Evolutionary conservation across 257 asterid species (phyloP).

Genomic region (Thymus mandschuricus): DNA sequence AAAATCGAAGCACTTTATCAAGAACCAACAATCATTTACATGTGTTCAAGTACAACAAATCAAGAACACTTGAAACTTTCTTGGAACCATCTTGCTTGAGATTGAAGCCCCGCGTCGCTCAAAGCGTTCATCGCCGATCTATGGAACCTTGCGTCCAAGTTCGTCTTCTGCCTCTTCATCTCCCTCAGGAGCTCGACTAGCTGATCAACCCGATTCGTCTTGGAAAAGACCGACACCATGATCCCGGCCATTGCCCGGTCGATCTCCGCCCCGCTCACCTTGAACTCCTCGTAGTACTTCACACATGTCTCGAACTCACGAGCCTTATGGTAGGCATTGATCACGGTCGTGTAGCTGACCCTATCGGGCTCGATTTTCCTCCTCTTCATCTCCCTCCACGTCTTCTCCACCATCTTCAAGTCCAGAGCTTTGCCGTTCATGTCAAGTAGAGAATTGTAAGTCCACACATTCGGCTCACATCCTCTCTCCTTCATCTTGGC

Average conservation of each 20-base stretch:
- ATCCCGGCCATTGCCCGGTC: slow-evolving; percentile 87
- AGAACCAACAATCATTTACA: no score
- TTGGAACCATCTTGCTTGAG: slow-evolving; percentile 63
- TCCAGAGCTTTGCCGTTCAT: slow-evolving; percentile 68
- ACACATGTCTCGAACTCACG: slow-evolving; percentile 60
- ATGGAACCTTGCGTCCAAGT: slow-evolving; percentile 65
- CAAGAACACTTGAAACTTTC: slow-evolving; percentile 49
- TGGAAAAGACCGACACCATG: slow-evolving; percentile 82
- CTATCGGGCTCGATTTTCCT: slow-evolving; percentile 62
- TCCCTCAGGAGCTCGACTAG: slow-evolving; percentile 74
- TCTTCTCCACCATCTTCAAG: slow-evolving; percentile 62
- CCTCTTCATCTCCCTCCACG: slow-evolving; percentile 86
- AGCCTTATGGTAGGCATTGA: slow-evolving; percentile 67
- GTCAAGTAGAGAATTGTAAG: slow-evolving; percentile 77
- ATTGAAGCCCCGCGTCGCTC: slow-evolving; percentile 71
- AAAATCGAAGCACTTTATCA: no score
- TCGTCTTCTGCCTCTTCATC: slow-evolving; percentile 60
- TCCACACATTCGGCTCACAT: slow-evolving; percentile 88
- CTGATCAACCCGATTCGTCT: slow-evolving; percentile 70
- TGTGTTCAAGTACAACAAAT: background rate
- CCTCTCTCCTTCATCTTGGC: slow-evolving; percentile 86
- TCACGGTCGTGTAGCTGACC: slow-evolving; percentile 78
- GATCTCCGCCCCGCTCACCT: slow-evolving; percentile 56
- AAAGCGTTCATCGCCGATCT: slow-evolving; percentile 78
- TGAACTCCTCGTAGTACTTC: slow-evolving; percentile 62